phyloP scores from a whole-genome alignment of 2,329 filamentous ascomycete species.

The Pestalotiopsis sp. region DNA sequence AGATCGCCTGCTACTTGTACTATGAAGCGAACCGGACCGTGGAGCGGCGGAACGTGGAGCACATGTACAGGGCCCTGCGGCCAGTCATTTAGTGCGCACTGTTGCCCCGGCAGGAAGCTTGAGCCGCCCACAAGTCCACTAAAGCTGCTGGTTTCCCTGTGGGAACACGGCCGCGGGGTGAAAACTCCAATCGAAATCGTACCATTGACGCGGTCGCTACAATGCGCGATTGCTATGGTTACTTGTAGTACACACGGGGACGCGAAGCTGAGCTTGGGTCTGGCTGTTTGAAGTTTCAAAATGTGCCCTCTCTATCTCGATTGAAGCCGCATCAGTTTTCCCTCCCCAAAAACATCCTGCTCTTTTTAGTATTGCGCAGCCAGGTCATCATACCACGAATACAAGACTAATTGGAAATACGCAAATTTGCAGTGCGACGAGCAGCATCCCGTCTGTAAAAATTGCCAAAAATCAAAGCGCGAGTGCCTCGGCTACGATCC shows the following conservation, averaged over 20 bases:
- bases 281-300: too few species aligned
- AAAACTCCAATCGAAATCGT: too few species aligned
- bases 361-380: slow-evolving; percentile 21
- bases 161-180: too few species aligned
- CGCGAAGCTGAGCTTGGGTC: too few species aligned
- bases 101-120: too few species aligned
- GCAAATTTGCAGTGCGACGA: slow-evolving; percentile 79
- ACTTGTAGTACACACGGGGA: too few species aligned
- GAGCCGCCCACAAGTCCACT: too few species aligned
- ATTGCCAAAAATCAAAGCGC: slow-evolving; percentile 86
- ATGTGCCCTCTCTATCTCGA: too few species aligned
- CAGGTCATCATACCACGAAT: slow-evolving; percentile 9
- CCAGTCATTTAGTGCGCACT: neutral
- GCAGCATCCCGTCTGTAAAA: slow-evolving; percentile 86
- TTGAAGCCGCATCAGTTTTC: too few species aligned
- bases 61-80: neutral
- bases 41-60: neutral
- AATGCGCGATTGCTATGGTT: too few species aligned
- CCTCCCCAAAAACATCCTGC: neutral
- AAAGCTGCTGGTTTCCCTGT: too few species aligned
- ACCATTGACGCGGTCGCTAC: too few species aligned
- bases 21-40: slow-evolving; percentile 32
- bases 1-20: slow-evolving; percentile 38
- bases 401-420: neutral
- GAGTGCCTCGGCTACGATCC: slow-evolving; percentile 86